Percentiles rank a stretch among this genome's conserved stretches.
Conservation (phyloP, 2,329 filamentous ascomycete genomes). For the Xylaria sp. region DNA sequence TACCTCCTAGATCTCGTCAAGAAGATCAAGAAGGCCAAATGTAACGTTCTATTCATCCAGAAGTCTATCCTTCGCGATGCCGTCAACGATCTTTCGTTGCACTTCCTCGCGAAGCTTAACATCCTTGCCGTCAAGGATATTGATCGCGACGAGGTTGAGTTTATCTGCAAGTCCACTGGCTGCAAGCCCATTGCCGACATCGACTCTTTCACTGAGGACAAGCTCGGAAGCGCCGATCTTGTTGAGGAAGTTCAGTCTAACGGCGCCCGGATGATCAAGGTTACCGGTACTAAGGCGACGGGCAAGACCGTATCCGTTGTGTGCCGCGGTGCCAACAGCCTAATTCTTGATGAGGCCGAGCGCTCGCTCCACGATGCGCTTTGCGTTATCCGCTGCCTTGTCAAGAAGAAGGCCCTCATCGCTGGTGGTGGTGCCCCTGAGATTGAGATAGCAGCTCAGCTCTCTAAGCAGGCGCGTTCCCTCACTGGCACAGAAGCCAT, state of each 20-base stretch:
- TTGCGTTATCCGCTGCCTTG: conserved; percentile 92
- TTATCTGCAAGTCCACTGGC: conserved; percentile 97
- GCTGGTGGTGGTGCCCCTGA: conserved; percentile 94
- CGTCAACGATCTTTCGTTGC: conserved; percentile 93
- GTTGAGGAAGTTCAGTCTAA: conserved; percentile 86
- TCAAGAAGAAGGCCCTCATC: conserved; percentile 99
- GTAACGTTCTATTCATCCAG: conserved; percentile 95
- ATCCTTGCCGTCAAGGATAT: conserved; percentile 97
- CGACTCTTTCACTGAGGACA: conserved; percentile 97
- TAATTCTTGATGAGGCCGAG: conserved; percentile 96
- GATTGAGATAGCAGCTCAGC: conserved; percentile 86
- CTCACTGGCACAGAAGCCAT: conserved; percentile 90
- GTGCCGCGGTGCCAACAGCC: conserved; percentile 84
- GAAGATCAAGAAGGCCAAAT: conserved; percentile 99
- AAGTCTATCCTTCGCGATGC: conserved; percentile 97
- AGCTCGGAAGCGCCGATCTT: conserved; percentile 87
- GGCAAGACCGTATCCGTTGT: conserved; percentile 92
- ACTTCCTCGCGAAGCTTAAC: conserved; percentile 95
- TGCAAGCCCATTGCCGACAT: conserved; percentile 99
- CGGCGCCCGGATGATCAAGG: conserved; percentile 88
- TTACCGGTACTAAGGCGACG: conserved; percentile 80
- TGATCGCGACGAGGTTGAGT: conserved; percentile 97
- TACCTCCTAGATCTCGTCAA: conserved; percentile 99
- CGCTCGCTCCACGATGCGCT: conserved; percentile 94
- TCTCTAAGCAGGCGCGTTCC: conserved; percentile 75